Evolutionary conservation across 78 protist species (phyloP), one percentile per base, ranked within the genome.

Genomic region (Monosiga brevicollis): DNA sequence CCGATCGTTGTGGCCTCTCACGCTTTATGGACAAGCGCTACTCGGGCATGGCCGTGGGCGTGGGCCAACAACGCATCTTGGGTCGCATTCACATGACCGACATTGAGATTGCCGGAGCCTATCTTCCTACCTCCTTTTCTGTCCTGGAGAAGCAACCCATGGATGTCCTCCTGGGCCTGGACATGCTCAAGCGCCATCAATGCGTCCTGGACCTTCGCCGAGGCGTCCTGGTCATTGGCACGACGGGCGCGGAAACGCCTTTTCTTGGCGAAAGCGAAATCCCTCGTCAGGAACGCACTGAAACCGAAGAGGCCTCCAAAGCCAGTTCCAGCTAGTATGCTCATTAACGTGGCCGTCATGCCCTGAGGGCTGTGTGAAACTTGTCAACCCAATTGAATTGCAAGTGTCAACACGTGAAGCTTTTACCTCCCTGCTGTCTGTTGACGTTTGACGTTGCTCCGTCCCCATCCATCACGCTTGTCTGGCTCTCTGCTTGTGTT

Each of bases 141-240:
- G 78, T 90, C 23, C 79, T 88, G 24, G 89, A 87, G 41, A 9
- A 37, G 32, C 83, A 87, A 37, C 9, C 0, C 32, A 81, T 90
- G 40, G 93, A 90, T 24, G 20, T 85, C 49, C 40, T 91, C 39
- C 71, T 89, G 1, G 94, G 94, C 23, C 78, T 91, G 22, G 94
- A 91, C 78, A 75, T 87, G 85, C 70, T 91, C 20, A 0, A 36
- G 36, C 78, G 93, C 25, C 89, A 1, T 29, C 88, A 87, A 70
- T 85, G 88, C 74, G 1, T 2, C 73, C 87, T 91, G 36, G 84
- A 86, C 77, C 80, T 86, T 6, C 74, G 35, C 41, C 2, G 25
- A 36, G 42, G 41, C 38, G 81, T 73, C 24, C 80, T 86, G 40
- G 73, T 24, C 62, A 37, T 86, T 6, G 88, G 88, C 74, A 26